Percentiles rank a stretch among this genome's conserved stretches.
Evolutionary conservation across 352 stramenopile genomes (phyloP).

Genomic region (Plasmopara muralis): DNA sequence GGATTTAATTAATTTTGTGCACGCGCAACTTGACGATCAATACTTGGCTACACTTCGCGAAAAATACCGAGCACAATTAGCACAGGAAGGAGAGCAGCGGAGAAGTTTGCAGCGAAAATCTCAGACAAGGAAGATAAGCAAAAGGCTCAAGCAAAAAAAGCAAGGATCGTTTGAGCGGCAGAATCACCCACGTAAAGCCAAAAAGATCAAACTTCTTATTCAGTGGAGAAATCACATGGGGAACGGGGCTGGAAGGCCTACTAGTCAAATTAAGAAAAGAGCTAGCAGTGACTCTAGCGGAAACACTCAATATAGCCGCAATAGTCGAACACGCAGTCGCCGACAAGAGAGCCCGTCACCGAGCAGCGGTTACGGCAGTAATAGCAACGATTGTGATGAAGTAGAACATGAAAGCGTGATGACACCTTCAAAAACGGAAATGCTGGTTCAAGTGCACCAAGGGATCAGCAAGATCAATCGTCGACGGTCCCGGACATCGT

Average conservation of each 20-base stretch:
- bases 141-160: slow-evolving; percentile 23
- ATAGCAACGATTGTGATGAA: slow-evolving; percentile 25
- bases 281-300: slow-evolving; percentile 19
- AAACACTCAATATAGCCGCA: slow-evolving; percentile 14
- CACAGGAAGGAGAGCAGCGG: slow-evolving; percentile 50
- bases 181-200: slow-evolving; percentile 28
- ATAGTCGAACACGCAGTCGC: slow-evolving; percentile 16
- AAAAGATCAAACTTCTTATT: slow-evolving; percentile 63
- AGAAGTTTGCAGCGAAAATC: slow-evolving; percentile 43
- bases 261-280: slow-evolving; percentile 15
- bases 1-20: slow-evolving; percentile 66
- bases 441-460: slow-evolving; percentile 60
- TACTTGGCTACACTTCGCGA: slow-evolving; percentile 40
- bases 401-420: slow-evolving; percentile 54
- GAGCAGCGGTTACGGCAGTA: slow-evolving; percentile 20
- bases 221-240: slow-evolving; percentile 53
- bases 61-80: slow-evolving; percentile 56
- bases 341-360: slow-evolving; percentile 16
- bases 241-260: slow-evolving; percentile 8
- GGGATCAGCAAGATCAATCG: slow-evolving; percentile 71
- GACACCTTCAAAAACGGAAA: slow-evolving; percentile 63
- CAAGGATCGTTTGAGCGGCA: slow-evolving; percentile 18
- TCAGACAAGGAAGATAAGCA: slow-evolving; percentile 34
- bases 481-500: slow-evolving; percentile 57
- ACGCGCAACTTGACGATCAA: slow-evolving; percentile 54